Conservation (phyloP, 495 filamentous ascomycete genomes). For the Patellaria atrata region DNA sequence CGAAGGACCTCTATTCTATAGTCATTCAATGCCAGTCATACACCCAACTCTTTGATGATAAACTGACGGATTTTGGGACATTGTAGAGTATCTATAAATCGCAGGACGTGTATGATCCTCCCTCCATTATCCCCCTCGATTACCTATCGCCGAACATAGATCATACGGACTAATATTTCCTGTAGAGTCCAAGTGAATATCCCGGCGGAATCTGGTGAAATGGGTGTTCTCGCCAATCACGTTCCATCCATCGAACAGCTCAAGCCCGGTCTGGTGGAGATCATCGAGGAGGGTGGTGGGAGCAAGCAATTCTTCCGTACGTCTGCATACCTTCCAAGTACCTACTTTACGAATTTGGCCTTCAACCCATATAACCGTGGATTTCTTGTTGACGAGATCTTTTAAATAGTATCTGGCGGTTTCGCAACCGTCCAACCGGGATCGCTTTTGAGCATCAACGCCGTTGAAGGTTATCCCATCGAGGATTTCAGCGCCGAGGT, state of each 20-base stretch:
- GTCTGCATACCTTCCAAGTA: constrained; percentile 26
- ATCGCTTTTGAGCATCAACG: constrained; percentile 92
- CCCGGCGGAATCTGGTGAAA: constrained; percentile 92
- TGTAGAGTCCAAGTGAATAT: constrained; percentile 95
- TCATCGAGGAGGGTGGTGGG: constrained; percentile 82
- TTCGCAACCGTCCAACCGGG: constrained; percentile 95
- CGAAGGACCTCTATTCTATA: neutral
- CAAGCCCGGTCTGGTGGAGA: constrained; percentile 86
- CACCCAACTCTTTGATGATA: constrained; percentile 1
- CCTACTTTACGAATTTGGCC: neutral
- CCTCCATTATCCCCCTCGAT: constrained; percentile 6
- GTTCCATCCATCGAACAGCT: constrained; percentile 98
- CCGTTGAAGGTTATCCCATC: constrained; percentile 82
- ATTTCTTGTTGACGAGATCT: neutral
- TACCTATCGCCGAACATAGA: neutral
- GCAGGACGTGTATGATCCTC: constrained; percentile 52
- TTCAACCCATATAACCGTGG: neutral
- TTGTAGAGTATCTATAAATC: constrained; percentile 58
- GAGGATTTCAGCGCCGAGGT: constrained; percentile 91
- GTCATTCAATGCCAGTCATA: neutral
- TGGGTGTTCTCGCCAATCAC: constrained; percentile 98
- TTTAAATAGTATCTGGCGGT: constrained; percentile 87
- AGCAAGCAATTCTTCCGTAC: constrained; percentile 98
- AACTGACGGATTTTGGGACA: constrained; percentile 10
- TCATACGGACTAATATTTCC: constrained; percentile 11